Evolutionary conservation across 345 rosid species (phyloP).

Genomic region (Arabidopsis suecica): DNA sequence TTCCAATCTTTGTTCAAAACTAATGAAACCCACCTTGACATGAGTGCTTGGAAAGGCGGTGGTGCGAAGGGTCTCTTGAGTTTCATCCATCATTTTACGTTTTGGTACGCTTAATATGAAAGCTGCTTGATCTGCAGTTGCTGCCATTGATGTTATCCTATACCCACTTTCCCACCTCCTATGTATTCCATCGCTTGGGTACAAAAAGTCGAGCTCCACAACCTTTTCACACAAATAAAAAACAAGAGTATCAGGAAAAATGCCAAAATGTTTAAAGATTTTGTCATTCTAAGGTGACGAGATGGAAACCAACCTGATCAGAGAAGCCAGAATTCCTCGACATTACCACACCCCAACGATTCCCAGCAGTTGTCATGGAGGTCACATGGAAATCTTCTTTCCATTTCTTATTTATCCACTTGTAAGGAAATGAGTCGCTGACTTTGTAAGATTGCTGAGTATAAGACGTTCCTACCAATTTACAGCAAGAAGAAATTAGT

Average conservation of each 20-base stretch:
- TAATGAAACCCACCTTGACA: constrained; percentile 70
- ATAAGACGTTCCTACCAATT: constrained; percentile 66
- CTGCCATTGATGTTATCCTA: constrained; percentile 94
- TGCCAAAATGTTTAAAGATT: not conserved
- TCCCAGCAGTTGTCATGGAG: constrained; percentile 92
- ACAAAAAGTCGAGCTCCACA: constrained; percentile 94
- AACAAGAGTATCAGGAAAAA: constrained; percentile 5
- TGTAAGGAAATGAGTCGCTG: constrained; percentile 88
- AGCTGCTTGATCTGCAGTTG: constrained; percentile 96
- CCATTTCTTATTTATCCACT: constrained; percentile 99
- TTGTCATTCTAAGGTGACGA: not conserved
- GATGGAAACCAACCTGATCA: constrained; percentile 62
- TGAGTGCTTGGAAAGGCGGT: constrained; percentile 86
- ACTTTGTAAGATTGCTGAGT: constrained; percentile 97
- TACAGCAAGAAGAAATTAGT: constrained; percentile 15
- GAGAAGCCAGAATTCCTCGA: constrained; percentile 88
- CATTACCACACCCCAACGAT: constrained; percentile 96
- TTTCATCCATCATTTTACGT: constrained; percentile 77
- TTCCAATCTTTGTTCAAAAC: constrained; percentile 8
- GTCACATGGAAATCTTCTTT: constrained; percentile 94
- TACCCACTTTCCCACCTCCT: constrained; percentile 85
- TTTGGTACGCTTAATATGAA: constrained; percentile 80
- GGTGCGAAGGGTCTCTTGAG: constrained; percentile 96
- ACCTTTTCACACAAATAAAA: constrained; percentile 55
- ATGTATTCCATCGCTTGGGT: constrained; percentile 98